A percentile compares a stretch with the other conserved stretches of the same genome.
These are phyloP conservation scores for Orbilia brochopaga DNA, from an alignment of 2,329 filamentous ascomycete genomes.

Conservation along the genomic window DNA sequence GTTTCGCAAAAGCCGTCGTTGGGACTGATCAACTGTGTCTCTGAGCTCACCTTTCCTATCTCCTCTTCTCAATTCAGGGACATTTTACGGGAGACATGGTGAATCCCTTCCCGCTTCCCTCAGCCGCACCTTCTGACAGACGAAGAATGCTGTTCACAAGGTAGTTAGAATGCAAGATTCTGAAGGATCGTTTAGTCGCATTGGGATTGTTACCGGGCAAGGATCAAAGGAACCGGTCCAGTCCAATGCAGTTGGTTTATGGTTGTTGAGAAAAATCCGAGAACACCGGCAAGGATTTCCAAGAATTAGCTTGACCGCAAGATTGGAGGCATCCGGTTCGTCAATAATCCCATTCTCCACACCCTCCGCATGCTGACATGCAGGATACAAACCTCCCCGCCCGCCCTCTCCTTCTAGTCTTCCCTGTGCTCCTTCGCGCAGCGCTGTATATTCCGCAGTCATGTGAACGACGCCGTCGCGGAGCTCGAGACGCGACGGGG, in stretches of 20 bases:
- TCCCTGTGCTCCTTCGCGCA: neutral
- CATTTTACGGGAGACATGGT: too few species aligned
- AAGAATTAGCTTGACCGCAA: constrained; percentile 4
- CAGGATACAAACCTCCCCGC: neutral
- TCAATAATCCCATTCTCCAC: constrained; percentile 21
- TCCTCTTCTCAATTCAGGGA: too few species aligned
- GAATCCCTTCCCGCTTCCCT: constrained; percentile 21
- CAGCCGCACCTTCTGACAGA: constrained; percentile 24
- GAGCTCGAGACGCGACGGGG: neutral
- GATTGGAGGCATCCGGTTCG: constrained; percentile 33
- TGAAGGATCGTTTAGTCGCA: neutral
- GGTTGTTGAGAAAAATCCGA: constrained; percentile 9
- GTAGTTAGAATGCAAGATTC: neutral
- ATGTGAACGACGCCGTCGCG: constrained; percentile 5
- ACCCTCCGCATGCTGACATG: constrained; percentile 43
- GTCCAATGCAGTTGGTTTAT: neutral
- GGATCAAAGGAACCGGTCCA: neutral
- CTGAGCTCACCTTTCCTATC: too few species aligned
- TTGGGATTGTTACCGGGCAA: neutral
- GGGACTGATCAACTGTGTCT: too few species aligned
- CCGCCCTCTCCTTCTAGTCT: neutral
- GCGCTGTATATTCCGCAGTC: neutral
- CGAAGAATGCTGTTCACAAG: too few species aligned
- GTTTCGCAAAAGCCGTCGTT: too few species aligned
- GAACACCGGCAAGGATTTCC: constrained; percentile 18